Evolutionary conservation across 1,284 basidiomycete species (phyloP).

Genomic region (Cryptococcus sp.): DNA sequence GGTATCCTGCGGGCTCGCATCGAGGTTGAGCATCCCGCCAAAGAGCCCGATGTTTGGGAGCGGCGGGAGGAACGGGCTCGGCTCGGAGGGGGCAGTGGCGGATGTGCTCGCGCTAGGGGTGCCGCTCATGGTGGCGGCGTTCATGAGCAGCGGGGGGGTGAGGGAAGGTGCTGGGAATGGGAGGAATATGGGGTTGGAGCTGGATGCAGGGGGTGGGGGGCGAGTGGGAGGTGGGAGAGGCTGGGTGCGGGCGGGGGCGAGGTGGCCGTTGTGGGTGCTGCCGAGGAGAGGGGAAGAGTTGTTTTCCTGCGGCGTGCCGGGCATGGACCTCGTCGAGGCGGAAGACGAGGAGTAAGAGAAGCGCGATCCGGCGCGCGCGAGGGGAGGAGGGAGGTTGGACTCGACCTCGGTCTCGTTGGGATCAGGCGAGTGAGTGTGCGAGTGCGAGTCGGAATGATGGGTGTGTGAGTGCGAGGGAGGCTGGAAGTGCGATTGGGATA

Average conservation of each 20-base stretch:
- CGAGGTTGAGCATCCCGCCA: conserved; percentile 35
- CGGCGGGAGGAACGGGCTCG: neutral
- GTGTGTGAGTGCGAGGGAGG: conserved; percentile 31
- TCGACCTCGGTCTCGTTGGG: conserved; percentile 44
- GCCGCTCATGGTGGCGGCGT: neutral
- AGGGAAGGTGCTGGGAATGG: conserved; percentile 48
- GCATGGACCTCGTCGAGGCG: neutral
- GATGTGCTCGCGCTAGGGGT: neutral
- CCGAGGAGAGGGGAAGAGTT: neutral
- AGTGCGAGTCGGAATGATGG: conserved; percentile 11
- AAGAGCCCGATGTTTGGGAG: conserved; percentile 26
- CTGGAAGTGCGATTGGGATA: conserved; percentile 38
- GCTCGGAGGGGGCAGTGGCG: neutral
- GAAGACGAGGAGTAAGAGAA: neutral
- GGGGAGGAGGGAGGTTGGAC: conserved; percentile 36
- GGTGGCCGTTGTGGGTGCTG: conserved; percentile 6
- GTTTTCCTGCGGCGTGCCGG: neutral
- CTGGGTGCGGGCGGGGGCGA: conserved; percentile 9
- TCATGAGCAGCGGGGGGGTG: conserved; percentile 42
- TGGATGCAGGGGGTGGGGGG: conserved; percentile 20
- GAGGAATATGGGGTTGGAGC: conserved; percentile 42
- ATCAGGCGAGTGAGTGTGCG: conserved; percentile 16
- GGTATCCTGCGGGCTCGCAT: conserved; percentile 14
- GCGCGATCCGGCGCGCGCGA: conserved; percentile 22
- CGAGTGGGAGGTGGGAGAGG: conserved; percentile 11